These are phyloP conservation scores for Metschnikowia gelsemii DNA, from an alignment of 805 yeast species.

Conservation along the genomic window DNA sequence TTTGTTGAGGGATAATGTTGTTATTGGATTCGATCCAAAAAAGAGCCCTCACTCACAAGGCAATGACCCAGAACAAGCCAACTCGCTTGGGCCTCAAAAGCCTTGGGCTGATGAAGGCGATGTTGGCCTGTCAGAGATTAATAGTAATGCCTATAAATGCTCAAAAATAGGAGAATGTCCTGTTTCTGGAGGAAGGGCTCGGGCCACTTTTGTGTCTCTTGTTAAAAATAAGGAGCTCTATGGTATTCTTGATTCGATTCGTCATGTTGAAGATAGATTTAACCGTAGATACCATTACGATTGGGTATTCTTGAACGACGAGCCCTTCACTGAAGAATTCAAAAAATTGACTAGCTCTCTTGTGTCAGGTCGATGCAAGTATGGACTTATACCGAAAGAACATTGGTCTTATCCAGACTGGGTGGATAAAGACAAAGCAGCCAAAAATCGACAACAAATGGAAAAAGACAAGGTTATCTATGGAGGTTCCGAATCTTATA, in stretches of 20 bases:
- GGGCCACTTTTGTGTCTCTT: constrained; percentile 21
- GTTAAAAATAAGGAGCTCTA: constrained; percentile 18
- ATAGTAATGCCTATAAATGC: not conserved
- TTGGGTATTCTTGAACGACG: constrained; percentile 29
- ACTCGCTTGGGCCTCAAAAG: constrained; percentile 15
- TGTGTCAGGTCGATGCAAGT: constrained; percentile 23
- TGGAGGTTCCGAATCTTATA: constrained; percentile 19
- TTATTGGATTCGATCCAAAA: constrained; percentile 9
- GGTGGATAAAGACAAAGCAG: constrained; percentile 29
- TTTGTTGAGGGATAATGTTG: constrained; percentile 13
- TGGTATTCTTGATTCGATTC: constrained; percentile 20
- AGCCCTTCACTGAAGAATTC: constrained; percentile 25
- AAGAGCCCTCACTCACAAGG: too few species aligned
- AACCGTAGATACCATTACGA: constrained; percentile 25
- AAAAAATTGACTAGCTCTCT: constrained; percentile 17
- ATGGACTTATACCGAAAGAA: constrained; percentile 22
- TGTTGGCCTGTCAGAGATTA: constrained; percentile 15
- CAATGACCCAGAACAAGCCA: not conserved
- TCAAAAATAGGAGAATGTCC: constrained; percentile 8
- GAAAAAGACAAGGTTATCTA: constrained; percentile 32
- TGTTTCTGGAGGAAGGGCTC: constrained; percentile 15
- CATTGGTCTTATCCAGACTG: constrained; percentile 25
- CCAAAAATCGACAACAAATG: constrained; percentile 25
- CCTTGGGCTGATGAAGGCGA: constrained; percentile 6
- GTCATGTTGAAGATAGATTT: constrained; percentile 25